Conservation (phyloP, 257 asterid genomes). For the Forsythia suspensa region DNA sequence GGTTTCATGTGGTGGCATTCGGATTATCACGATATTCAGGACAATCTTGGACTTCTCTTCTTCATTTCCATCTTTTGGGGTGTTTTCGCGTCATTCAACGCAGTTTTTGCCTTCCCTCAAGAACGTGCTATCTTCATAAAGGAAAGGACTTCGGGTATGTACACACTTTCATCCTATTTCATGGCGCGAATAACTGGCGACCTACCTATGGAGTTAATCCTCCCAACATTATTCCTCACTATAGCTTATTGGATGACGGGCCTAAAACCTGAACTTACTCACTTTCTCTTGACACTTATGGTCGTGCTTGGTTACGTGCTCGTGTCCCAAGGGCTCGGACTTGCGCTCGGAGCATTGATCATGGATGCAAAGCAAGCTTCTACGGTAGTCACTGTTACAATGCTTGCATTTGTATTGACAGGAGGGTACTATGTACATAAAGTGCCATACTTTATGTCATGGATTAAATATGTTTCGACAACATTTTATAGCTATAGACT, state of each 20-base stretch:
- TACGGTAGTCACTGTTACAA: constrained; percentile 70
- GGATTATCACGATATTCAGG: constrained; percentile 59
- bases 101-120: constrained; percentile 80
- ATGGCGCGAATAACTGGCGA: constrained; percentile 72
- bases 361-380: constrained; percentile 96
- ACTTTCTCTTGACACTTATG: constrained; percentile 43
- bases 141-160: constrained; percentile 91
- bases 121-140: constrained; percentile 76
- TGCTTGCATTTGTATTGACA: constrained; percentile 78
- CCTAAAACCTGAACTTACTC: constrained; percentile 67
- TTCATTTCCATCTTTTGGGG: constrained; percentile 93
- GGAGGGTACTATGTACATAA: constrained; percentile 58
- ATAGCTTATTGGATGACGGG: constrained; percentile 89
- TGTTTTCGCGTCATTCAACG: constrained; percentile 67
- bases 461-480: constrained; percentile 45
- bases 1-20: constrained; percentile 98
- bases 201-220: constrained; percentile 88
- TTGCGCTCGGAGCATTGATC: constrained; percentile 77
- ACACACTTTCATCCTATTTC: constrained; percentile 80
- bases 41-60: constrained; percentile 85
- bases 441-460: background rate
- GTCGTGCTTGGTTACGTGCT: constrained; percentile 70
- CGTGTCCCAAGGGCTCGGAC: constrained; percentile 86
- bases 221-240: constrained; percentile 67
- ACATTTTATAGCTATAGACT: constrained; percentile 19